A percentile compares a stretch with the other conserved stretches of the same genome.
Conservation (phyloP, 2,329 filamentous ascomycete species). For the Pseudogymnoascus sp. region DNA sequence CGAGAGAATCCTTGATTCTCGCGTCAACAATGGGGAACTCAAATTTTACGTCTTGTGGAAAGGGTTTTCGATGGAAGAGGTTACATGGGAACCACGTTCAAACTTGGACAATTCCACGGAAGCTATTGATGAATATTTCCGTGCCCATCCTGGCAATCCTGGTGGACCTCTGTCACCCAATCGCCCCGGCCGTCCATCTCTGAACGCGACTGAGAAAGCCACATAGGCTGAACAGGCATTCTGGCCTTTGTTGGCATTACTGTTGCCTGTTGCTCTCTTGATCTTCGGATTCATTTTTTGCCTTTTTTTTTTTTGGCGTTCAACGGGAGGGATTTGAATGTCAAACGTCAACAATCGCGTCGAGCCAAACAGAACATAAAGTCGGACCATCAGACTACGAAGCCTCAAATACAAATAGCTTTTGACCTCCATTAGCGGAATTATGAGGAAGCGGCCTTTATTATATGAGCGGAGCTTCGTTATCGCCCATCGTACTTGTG, state of each 20-base stretch:
- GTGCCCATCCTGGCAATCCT: background rate
- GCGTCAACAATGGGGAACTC: slow-evolving; percentile 1
- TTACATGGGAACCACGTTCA: slow-evolving; percentile 18
- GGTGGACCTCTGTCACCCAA: background rate
- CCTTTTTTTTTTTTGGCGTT: background rate
- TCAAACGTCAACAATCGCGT: background rate
- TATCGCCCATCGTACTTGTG: background rate
- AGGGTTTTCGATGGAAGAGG: slow-evolving; percentile 9
- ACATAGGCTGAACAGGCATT: background rate
- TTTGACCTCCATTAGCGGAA: background rate
- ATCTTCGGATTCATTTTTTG: background rate
- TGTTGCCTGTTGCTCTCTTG: background rate
- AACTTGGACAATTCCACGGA: slow-evolving; percentile 13
- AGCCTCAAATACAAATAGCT: background rate
- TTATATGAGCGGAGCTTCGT: background rate
- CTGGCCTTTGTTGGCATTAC: background rate
- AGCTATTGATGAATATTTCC: slow-evolving; percentile 9
- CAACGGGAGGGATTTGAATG: background rate
- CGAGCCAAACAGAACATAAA: background rate
- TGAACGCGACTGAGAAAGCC: background rate
- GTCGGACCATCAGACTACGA: background rate
- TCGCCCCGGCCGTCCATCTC: background rate
- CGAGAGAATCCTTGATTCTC: slow-evolving; percentile 14
- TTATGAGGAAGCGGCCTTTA: background rate
- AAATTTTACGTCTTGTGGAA: slow-evolving; percentile 16